Percentiles rank a stretch among this genome's conserved stretches.
These are phyloP conservation scores for Arthrobotrys megalospora DNA, from an alignment of 2,329 filamentous ascomycete species.

Conservation along the genomic window DNA sequence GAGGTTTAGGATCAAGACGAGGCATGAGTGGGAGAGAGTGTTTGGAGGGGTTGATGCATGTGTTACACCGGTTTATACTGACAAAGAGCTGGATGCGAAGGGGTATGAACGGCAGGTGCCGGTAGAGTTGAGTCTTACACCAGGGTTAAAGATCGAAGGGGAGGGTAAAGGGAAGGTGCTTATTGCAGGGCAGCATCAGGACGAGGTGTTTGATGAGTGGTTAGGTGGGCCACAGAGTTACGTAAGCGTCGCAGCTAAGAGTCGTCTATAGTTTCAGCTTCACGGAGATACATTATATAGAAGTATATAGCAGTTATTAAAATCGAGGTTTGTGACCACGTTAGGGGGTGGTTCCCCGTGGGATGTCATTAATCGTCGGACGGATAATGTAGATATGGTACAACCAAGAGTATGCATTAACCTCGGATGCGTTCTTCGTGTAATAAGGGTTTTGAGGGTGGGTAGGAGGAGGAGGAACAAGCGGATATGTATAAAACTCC, in stretches of 20 bases:
- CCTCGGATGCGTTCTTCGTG: constrained; percentile 54
- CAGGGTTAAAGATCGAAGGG: constrained; percentile 67
- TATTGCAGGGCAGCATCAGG: constrained; percentile 22
- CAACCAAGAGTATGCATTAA: constrained; percentile 61
- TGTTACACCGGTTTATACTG: constrained; percentile 86
- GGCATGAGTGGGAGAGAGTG: constrained; percentile 83
- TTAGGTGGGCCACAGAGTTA: not conserved
- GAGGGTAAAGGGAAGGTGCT: not conserved
- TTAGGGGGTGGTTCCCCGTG: constrained; percentile 46
- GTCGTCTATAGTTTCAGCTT: constrained; percentile 13
- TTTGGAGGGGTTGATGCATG: constrained; percentile 95
- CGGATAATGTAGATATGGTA: constrained; percentile 60
- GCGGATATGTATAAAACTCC: constrained; percentile 61
- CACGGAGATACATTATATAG: not conserved
- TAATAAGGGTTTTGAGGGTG: constrained; percentile 32
- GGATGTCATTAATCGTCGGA: constrained; percentile 59
- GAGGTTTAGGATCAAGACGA: constrained; percentile 78
- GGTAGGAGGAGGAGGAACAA: constrained; percentile 40
- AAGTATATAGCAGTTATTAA: constrained; percentile 22
- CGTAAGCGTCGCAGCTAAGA: not conserved
- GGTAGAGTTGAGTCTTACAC: constrained; percentile 67
- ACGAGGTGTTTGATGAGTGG: constrained; percentile 26
- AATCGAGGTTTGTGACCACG: constrained; percentile 44
- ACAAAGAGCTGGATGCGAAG: constrained; percentile 77
- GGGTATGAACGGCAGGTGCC: constrained; percentile 70